Percentiles rank a stretch among this genome's conserved stretches.
Conservation (phyloP, 148 eudicot species). For the Rhododendron ferrugineum region DNA sequence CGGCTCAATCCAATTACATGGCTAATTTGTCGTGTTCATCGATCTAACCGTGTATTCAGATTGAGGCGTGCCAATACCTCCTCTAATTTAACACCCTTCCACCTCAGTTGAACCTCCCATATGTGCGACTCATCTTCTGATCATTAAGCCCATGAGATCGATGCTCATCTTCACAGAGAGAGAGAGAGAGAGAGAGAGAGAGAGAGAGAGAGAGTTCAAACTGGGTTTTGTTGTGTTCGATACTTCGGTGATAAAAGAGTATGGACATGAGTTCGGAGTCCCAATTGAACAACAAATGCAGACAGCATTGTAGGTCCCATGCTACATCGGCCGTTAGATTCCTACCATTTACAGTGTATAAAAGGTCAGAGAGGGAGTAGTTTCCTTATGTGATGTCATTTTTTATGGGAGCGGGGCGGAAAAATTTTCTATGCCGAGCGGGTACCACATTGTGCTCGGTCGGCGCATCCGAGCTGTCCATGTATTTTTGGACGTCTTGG, state of each 20-base stretch:
- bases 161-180: not conserved
- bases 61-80: constrained; percentile 23
- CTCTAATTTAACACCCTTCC: not conserved
- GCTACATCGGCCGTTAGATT: not conserved
- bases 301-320: not conserved
- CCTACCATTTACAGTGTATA: not conserved
- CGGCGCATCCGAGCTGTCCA: no score
- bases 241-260: no score
- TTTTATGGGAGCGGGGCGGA: not conserved
- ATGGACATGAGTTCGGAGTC: no score
- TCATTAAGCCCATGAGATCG: not conserved
- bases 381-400: not conserved
- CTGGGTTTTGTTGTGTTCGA: not conserved
- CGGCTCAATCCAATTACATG: constrained; percentile 24
- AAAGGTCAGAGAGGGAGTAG: not conserved
- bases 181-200: not conserved
- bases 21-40: not conserved
- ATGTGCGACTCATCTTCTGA: not conserved
- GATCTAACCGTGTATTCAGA: constrained; percentile 13
- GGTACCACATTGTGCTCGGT: no score
- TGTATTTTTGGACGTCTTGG: no score
- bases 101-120: not conserved
- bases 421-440: no score
- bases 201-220: not conserved
- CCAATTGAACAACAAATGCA: constrained; percentile 6